Conservation (phyloP, 768 basidiomycete species). For the Leccinum rimulosum region DNA sequence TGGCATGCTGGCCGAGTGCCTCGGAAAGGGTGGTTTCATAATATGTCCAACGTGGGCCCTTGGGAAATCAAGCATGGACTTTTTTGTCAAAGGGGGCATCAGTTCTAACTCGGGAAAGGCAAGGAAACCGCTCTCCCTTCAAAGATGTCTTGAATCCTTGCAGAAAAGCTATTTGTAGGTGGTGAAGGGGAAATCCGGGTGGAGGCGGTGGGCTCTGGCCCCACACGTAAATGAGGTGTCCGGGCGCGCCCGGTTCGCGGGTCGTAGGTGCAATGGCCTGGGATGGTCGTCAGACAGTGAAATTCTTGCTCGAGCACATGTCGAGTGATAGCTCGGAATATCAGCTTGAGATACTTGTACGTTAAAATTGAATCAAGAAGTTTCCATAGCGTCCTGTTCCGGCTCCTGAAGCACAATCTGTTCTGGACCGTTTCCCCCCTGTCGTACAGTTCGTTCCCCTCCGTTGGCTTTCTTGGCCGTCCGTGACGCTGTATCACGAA, state of each 20-base stretch:
- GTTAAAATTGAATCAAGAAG: slow-evolving; percentile 9
- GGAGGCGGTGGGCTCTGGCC: not conserved
- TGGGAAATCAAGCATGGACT: not conserved
- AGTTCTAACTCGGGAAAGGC: not conserved
- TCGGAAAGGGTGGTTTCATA: not conserved
- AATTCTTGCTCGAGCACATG: not conserved
- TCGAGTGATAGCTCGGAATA: not conserved
- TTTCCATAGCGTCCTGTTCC: slow-evolving; percentile 43
- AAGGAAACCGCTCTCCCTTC: not conserved
- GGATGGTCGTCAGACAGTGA: not conserved
- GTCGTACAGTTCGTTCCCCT: slow-evolving; percentile 6
- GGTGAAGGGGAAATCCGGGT: not conserved
- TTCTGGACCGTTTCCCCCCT: slow-evolving; percentile 8
- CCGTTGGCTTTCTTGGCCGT: slow-evolving; percentile 10
- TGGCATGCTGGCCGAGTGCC: not conserved
- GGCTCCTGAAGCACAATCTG: slow-evolving; percentile 41
- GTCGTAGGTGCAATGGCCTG: not conserved
- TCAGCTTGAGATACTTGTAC: not conserved
- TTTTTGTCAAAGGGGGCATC: not conserved
- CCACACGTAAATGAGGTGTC: not conserved
- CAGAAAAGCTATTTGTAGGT: not conserved
- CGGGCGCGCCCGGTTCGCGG: not conserved
- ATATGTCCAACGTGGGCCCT: not conserved
- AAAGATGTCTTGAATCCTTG: not conserved
- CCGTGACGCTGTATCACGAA: not conserved